phyloP scores from a whole-genome alignment of 257 asterid species.

The Fraxinus quadrangulata region DNA sequence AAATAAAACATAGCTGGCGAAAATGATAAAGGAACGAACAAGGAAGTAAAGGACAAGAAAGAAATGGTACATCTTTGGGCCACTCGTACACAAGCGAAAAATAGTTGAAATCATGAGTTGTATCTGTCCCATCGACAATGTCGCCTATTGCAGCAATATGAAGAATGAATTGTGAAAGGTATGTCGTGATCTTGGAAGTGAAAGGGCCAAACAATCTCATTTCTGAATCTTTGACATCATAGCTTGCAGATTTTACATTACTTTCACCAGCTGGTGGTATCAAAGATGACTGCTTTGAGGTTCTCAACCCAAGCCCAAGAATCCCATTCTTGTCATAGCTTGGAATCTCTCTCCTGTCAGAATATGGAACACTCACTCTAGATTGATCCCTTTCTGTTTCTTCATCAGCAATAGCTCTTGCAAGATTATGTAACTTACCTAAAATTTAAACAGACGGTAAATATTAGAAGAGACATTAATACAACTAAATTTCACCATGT shows the following conservation, averaged over 20 bases:
- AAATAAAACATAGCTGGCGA: slow-evolving; percentile 10
- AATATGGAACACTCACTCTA: slow-evolving; percentile 54
- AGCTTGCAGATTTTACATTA: slow-evolving; percentile 53
- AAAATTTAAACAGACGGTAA: slow-evolving; percentile 27
- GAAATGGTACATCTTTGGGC: slow-evolving; percentile 90
- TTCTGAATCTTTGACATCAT: slow-evolving; percentile 78
- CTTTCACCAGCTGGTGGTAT: slow-evolving; percentile 57
- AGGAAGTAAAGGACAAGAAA: slow-evolving; percentile 26
- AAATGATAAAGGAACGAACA: slow-evolving; percentile 3
- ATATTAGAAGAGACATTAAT: slow-evolving; percentile 24
- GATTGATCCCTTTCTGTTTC: slow-evolving; percentile 75
- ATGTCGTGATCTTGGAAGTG: slow-evolving; percentile 70
- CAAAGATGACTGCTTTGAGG: slow-evolving; percentile 49
- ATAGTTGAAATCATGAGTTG: slow-evolving; percentile 97
- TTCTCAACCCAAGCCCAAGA: slow-evolving; percentile 86
- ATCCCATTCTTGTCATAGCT: slow-evolving; percentile 62
- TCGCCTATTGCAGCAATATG: slow-evolving; percentile 98
- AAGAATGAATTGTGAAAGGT: slow-evolving; percentile 92
- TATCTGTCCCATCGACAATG: slow-evolving; percentile 99
- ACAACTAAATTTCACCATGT: slow-evolving; percentile 17
- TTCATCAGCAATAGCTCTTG: slow-evolving; percentile 96
- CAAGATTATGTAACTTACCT: slow-evolving; percentile 97
- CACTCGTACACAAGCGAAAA: slow-evolving; percentile 93
- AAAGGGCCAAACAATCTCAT: slow-evolving; percentile 79
- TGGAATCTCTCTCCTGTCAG: slow-evolving; percentile 58